phyloP scores from a whole-genome alignment of 1,284 basidiomycete species.

The Neonothopanus nambi region DNA sequence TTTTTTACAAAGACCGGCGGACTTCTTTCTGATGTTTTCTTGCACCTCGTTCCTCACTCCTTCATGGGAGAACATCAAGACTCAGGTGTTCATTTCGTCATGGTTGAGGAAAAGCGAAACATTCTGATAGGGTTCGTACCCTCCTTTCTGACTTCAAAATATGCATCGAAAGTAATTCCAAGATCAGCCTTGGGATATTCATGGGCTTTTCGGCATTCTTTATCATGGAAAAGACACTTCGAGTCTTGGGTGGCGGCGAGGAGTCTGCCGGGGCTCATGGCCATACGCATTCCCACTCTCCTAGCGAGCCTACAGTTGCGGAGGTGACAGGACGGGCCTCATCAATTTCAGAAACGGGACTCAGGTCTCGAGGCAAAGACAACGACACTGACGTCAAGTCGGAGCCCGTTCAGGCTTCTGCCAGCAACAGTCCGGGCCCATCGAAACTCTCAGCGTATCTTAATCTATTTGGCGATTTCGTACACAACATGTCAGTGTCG shows the following conservation, averaged over 20 bases:
- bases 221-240: conserved; percentile 86
- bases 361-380: conserved; percentile 18
- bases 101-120: conserved; percentile 88
- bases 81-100: conserved; percentile 65
- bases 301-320: conserved; percentile 27
- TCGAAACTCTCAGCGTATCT: conserved; percentile 87
- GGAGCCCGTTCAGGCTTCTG: conserved; percentile 19
- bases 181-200: conserved; percentile 72
- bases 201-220: conserved; percentile 86
- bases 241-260: conserved; percentile 70
- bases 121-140: conserved; percentile 76
- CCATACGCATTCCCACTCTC: conserved; percentile 53
- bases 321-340: conserved; percentile 37
- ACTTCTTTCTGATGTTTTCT: conserved; percentile 85
- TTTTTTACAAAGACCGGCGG: conserved; percentile 69
- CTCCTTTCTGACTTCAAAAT: conserved; percentile 1
- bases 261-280: conserved; percentile 45
- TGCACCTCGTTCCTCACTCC: conserved; percentile 86
- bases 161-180: neutral
- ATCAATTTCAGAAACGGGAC: conserved; percentile 17
- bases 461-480: conserved; percentile 89
- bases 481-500: conserved; percentile 74
- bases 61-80: conserved; percentile 86
- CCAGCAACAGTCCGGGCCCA: conserved; percentile 42
- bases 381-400: neutral